phyloP scores from a whole-genome alignment of 2,329 filamentous ascomycete genomes.

The Scleromitrula shiraiana region DNA sequence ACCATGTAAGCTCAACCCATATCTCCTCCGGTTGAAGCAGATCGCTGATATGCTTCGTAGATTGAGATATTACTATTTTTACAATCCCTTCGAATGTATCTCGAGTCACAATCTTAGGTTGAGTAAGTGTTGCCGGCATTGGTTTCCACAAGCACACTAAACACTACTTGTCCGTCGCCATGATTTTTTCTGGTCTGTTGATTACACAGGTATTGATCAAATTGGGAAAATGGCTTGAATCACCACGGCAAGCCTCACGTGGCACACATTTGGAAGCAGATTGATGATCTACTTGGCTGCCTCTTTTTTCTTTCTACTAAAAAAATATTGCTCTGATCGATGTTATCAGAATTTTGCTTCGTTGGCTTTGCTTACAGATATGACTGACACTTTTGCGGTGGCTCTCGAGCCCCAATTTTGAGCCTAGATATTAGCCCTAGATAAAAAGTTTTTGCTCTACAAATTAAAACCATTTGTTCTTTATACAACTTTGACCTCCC shows the following conservation, averaged over 20 bases:
- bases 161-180: slow-evolving; percentile 1
- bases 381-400: slow-evolving; percentile 3
- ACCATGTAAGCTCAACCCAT: slow-evolving; percentile 12
- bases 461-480: too few relatives aligned
- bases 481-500: too few relatives aligned
- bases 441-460: neutral
- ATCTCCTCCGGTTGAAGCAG: too few relatives aligned
- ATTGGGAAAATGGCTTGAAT: slow-evolving; percentile 6
- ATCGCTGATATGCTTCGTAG: neutral
- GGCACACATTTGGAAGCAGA: slow-evolving; percentile 13
- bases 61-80: slow-evolving; percentile 1
- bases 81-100: neutral
- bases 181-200: slow-evolving; percentile 5
- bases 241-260: slow-evolving; percentile 8
- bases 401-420: slow-evolving; percentile 11
- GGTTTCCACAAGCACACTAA: neutral
- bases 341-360: neutral
- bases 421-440: neutral
- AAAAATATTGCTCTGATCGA: slow-evolving; percentile 1
- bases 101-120: slow-evolving; percentile 4
- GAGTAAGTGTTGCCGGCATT: slow-evolving; percentile 2
- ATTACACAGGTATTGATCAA: slow-evolving; percentile 4
- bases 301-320: slow-evolving; percentile 4
- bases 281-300: slow-evolving; percentile 12
- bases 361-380: slow-evolving; percentile 2